A percentile compares a stretch with the other conserved stretches of the same genome.
These are phyloP conservation scores for Lactifluus rugatus DNA, from an alignment of 768 basidiomycete species.

Conservation along the genomic window DNA sequence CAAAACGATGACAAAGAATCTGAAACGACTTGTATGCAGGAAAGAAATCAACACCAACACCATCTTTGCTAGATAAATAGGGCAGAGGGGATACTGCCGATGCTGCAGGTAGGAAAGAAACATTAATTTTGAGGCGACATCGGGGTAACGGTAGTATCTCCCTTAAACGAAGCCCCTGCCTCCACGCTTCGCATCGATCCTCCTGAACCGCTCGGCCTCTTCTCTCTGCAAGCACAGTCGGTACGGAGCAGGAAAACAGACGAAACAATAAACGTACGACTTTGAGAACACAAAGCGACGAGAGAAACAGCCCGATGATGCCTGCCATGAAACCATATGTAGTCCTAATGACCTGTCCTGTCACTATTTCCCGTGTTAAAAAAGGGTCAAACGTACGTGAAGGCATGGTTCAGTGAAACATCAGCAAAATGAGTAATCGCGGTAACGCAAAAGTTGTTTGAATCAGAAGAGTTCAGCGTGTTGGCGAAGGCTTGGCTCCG, in stretches of 20 bases:
- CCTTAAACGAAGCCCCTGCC: conserved; percentile 74
- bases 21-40: not conserved
- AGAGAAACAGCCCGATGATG: conserved; percentile 62
- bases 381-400: conserved; percentile 53
- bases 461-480: conserved; percentile 24
- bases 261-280: conserved; percentile 44
- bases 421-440: conserved; percentile 61
- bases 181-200: conserved; percentile 83
- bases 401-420: conserved; percentile 65
- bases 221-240: conserved; percentile 41
- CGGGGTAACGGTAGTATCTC: not conserved
- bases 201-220: conserved; percentile 77
- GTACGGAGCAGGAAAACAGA: not conserved
- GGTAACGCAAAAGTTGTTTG: conserved; percentile 59
- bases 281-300: conserved; percentile 80
- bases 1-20: not conserved
- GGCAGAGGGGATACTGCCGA: not conserved
- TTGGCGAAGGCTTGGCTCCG: conserved; percentile 29
- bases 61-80: not conserved
- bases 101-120: not conserved
- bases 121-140: not conserved
- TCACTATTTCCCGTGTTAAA: not conserved
- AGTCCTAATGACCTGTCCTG: conserved; percentile 23
- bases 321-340: conserved; percentile 82
- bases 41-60: not conserved